Evolutionary conservation across 2,329 filamentous ascomycete species (phyloP), one percentile per base, ranked within the genome.

Genomic region (Coleophoma eucalyptorum): DNA sequence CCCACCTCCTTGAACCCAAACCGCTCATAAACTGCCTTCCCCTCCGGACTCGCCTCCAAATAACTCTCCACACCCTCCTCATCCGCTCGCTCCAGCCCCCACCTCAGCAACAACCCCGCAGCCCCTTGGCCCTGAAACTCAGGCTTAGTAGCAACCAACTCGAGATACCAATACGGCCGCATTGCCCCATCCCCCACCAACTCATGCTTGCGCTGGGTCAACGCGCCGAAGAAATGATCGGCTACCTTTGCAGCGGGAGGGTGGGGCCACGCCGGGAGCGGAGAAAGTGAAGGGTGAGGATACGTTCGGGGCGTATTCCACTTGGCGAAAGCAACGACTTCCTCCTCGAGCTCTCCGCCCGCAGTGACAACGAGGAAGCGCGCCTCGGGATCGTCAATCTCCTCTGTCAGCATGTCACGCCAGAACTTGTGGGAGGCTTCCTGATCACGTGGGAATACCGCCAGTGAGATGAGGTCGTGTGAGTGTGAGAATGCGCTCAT

Each of bases 1-100:
- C 70, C 71, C 15, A 74, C 52, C 7, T 66, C 61, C 48, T 60
- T 58, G 55, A 77, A 82, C 3, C 77, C 78, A 57, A 73, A 67
- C 54, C 69, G 73, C 51, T 69, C 61, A 63, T 82, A 82, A 16
- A 80, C 48, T 1, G 65, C 67, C 51, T 66, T 70, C 2, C 75
- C 78, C 15, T 68, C 69, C 0, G 68, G 70, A 43, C 77, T 79
- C 8, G 77, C 74, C 52, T 81, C 77, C 1, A 82, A 61, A 60
- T 75, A 82, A 10, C 71, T 68, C 42, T 74, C 70, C 13, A 67
- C 55, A 0, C 69, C 66, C 1, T 68, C 70, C 5, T 62, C 65
- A 56, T 80, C 77, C 1, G 76, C 75, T 53, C 64, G 67, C 21
- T 69, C 61, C 6, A 73, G 51, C 0, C 78, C 79, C 75, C 75